Conservation (phyloP, 257 asterid species). For the Primulina huaijiensis region DNA sequence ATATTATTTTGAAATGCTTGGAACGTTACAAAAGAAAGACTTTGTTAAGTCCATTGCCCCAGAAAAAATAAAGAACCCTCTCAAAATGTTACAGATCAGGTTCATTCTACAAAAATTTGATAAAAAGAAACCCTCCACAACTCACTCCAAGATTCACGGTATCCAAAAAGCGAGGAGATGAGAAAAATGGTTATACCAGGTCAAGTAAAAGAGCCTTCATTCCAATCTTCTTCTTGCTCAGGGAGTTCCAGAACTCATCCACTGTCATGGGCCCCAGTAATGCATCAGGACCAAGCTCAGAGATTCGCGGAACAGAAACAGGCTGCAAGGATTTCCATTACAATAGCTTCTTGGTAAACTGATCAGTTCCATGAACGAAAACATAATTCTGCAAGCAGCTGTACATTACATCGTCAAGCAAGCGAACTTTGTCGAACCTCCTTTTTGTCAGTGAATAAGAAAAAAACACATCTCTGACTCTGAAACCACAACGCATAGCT, state of each 20-base stretch:
- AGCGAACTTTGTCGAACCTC: slow-evolving; percentile 93
- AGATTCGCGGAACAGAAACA: slow-evolving; percentile 72
- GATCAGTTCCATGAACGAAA: slow-evolving; percentile 22
- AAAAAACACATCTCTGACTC: neutral
- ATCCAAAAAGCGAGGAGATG: neutral
- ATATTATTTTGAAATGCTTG: slow-evolving; percentile 3
- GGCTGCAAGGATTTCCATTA: slow-evolving; percentile 54
- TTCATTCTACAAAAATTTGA: neutral
- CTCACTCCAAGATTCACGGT: slow-evolving; percentile 9
- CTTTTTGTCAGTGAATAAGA: slow-evolving; percentile 58
- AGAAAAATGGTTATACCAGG: slow-evolving; percentile 57
- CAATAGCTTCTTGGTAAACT: slow-evolving; percentile 21
- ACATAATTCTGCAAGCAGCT: slow-evolving; percentile 19
- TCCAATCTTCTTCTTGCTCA: slow-evolving; percentile 83
- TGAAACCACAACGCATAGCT: neutral
- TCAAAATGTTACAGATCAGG: neutral
- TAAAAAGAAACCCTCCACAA: slow-evolving; percentile 8
- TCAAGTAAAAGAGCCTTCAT: slow-evolving; percentile 96
- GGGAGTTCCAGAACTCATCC: slow-evolving; percentile 55
- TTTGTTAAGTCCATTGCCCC: neutral
- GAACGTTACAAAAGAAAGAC: neutral
- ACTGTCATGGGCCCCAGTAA: slow-evolving; percentile 64
- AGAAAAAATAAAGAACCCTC: slow-evolving; percentile 16
- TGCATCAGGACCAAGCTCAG: slow-evolving; percentile 99
- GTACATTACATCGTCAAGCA: slow-evolving; percentile 69